Conservation (phyloP, 345 rosid genomes). For the Murraya paniculata region DNA sequence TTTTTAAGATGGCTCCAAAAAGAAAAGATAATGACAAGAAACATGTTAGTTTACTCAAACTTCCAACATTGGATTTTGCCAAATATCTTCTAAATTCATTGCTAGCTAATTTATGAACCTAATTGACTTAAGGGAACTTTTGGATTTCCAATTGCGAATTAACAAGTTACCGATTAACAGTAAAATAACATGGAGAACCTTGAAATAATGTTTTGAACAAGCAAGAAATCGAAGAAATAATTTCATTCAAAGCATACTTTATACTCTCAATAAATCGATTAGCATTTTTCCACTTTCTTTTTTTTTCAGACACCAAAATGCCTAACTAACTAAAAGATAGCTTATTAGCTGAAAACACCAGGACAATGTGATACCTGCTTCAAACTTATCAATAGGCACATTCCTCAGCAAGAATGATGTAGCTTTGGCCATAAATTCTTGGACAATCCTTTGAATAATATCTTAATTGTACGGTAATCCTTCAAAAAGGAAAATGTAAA, state of each 20-base stretch:
- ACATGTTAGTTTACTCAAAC: background rate
- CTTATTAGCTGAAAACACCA: background rate
- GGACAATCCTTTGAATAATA: constrained; percentile 65
- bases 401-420: constrained; percentile 85
- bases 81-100: background rate
- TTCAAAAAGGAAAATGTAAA: constrained; percentile 26
- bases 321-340: background rate
- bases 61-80: background rate
- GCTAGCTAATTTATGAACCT: background rate
- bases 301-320: background rate
- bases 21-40: background rate
- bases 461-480: constrained; percentile 65
- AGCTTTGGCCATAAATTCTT: constrained; percentile 69
- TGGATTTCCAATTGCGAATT: background rate
- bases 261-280: background rate
- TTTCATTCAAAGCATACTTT: background rate
- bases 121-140: background rate
- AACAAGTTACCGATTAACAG: background rate
- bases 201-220: background rate
- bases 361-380: constrained; percentile 43
- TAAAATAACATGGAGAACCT: background rate
- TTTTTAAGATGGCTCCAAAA: background rate
- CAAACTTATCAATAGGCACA: constrained; percentile 52
- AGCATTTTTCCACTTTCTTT: background rate
- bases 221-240: background rate